These are phyloP conservation scores for Apiotrichum brassicae DNA, from an alignment of 1,284 basidiomycete species.

Conservation along the genomic window DNA sequence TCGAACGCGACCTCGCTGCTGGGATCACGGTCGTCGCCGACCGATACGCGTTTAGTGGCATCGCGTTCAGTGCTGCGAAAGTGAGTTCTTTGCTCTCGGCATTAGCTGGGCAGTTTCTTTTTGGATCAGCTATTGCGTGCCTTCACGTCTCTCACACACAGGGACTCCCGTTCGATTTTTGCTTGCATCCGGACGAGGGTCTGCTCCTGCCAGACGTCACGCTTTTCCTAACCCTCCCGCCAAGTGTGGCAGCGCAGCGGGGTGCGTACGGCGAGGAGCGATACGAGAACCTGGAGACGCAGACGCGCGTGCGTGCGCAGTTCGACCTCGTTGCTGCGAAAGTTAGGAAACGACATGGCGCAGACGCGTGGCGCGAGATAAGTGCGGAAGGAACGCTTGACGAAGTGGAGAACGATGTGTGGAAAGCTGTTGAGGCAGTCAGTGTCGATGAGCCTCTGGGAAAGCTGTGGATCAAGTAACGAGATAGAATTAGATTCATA, in stretches of 20 bases:
- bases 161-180: constrained; percentile 65
- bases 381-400: constrained; percentile 59
- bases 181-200: constrained; percentile 71
- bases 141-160: constrained; percentile 15
- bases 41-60: constrained; percentile 93
- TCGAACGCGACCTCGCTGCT: constrained; percentile 56
- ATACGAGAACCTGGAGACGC: constrained; percentile 74
- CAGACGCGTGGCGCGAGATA: constrained; percentile 56
- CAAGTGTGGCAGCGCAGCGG: constrained; percentile 63
- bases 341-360: constrained; percentile 48
- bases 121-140: background rate
- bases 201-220: constrained; percentile 85
- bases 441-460: too few relatives aligned
- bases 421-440: constrained; percentile 51
- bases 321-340: constrained; percentile 57
- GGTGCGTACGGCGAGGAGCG: constrained; percentile 86
- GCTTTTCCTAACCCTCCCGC: constrained; percentile 77
- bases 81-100: constrained; percentile 42
- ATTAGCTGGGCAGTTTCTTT: too few relatives aligned
- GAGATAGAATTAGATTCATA: too few relatives aligned
- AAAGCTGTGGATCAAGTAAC: too few relatives aligned
- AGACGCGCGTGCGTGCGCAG: constrained; percentile 59
- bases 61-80: constrained; percentile 89
- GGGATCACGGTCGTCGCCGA: constrained; percentile 82
- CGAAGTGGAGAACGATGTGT: constrained; percentile 57